Conservation (phyloP, 2,329 filamentous ascomycete genomes). For the Cordyceps fumosorosea region DNA sequence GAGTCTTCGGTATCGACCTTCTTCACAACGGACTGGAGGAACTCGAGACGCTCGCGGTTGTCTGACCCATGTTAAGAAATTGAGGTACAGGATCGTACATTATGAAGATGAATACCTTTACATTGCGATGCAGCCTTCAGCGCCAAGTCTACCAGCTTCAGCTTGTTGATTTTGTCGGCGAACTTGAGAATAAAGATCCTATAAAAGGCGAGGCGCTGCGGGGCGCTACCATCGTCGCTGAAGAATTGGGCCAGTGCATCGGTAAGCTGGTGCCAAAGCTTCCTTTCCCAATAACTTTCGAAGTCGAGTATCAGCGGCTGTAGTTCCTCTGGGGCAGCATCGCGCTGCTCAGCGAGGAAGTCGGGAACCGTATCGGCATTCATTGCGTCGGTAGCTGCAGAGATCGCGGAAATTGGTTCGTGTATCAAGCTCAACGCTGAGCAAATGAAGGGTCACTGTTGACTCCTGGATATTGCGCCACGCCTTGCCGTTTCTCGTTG, state of each 20-base stretch:
- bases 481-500: not conserved
- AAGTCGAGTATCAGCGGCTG: slow-evolving; percentile 86
- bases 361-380: slow-evolving; percentile 82
- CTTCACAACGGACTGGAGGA: slow-evolving; percentile 74
- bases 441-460: not conserved
- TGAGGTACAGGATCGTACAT: not conserved
- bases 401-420: not conserved
- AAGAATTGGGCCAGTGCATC: slow-evolving; percentile 86
- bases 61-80: slow-evolving; percentile 45
- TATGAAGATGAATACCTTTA: slow-evolving; percentile 47
- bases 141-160: slow-evolving; percentile 90
- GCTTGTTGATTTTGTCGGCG: slow-evolving; percentile 96
- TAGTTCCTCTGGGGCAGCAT: slow-evolving; percentile 78
- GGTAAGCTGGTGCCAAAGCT: slow-evolving; percentile 98
- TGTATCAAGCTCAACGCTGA: not conserved
- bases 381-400: slow-evolving; percentile 44
- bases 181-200: slow-evolving; percentile 94
- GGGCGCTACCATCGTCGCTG: slow-evolving; percentile 69
- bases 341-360: slow-evolving; percentile 86
- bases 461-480: not conserved
- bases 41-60: slow-evolving; percentile 76
- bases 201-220: slow-evolving; percentile 84
- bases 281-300: slow-evolving; percentile 96
- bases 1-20: slow-evolving; percentile 89
- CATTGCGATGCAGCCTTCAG: slow-evolving; percentile 82